Conservation (phyloP, 306 rosid species). For the Sophora flavescens region DNA sequence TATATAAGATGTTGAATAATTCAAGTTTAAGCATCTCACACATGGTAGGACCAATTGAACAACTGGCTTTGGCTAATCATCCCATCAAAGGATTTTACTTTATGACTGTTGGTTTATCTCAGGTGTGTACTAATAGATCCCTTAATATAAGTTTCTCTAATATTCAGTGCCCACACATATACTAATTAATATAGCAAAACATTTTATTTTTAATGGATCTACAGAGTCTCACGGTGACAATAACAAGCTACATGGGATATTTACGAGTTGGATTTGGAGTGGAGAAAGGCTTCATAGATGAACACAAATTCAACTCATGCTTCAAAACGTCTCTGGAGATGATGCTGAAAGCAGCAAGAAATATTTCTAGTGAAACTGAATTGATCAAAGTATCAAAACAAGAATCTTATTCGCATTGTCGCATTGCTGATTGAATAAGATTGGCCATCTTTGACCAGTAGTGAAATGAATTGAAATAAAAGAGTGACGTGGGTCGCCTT, state of each 20-base stretch:
- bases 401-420: not conserved
- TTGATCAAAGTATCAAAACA: not conserved
- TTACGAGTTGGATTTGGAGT: slow-evolving; percentile 37
- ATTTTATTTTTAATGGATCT: not conserved
- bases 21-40: slow-evolving; percentile 55
- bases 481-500: no score
- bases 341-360: slow-evolving; percentile 39
- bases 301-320: slow-evolving; percentile 26
- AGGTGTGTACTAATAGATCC: not conserved
- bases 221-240: slow-evolving; percentile 40
- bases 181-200: not conserved
- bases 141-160: not conserved
- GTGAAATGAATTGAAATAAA: no score
- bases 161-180: not conserved
- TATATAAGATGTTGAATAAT: slow-evolving; percentile 36
- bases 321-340: slow-evolving; percentile 8
- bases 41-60: slow-evolving; percentile 60
- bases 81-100: slow-evolving; percentile 45
- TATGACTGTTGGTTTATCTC: slow-evolving; percentile 38
- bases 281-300: slow-evolving; percentile 45
- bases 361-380: not conserved
- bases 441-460: not conserved
- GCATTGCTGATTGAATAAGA: not conserved
- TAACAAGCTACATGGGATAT: slow-evolving; percentile 42
- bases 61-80: slow-evolving; percentile 51